Conservation (phyloP, 2,329 filamentous ascomycete species). For the Fusarium lyarnte region DNA sequence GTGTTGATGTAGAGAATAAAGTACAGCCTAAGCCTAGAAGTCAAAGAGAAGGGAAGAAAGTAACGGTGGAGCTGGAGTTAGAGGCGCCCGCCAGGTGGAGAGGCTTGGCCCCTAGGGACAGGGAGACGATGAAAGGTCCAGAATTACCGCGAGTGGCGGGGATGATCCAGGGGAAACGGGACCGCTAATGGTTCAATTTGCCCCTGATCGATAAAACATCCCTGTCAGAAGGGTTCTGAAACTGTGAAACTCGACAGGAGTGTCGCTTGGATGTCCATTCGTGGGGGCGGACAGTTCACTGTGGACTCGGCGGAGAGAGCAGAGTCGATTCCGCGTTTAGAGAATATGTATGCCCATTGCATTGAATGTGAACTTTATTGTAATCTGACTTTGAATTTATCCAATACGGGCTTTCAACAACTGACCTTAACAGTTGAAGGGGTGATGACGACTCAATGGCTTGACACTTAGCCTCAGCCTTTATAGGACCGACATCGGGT, state of each 20-base stretch:
- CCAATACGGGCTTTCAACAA: neutral
- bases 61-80: neutral
- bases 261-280: conserved; percentile 4
- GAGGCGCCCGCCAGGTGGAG: neutral
- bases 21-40: conserved; percentile 1
- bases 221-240: conserved; percentile 32
- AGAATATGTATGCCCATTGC: neutral
- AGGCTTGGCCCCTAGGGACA: neutral
- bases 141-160: conserved; percentile 26
- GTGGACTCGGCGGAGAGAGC: neutral
- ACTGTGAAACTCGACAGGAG: conserved; percentile 32
- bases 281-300: neutral
- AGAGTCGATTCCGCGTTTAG: neutral
- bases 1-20: conserved; percentile 8
- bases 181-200: conserved; percentile 35
- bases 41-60: conserved; percentile 12
- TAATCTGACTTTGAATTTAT: neutral
- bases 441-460: conserved; percentile 16
- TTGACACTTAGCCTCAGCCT: neutral
- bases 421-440: neutral
- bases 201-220: conserved; percentile 20
- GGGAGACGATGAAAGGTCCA: conserved; percentile 8
- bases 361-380: neutral
- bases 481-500: conserved; percentile 7
- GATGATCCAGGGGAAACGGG: conserved; percentile 30